Percentiles rank a stretch among this genome's conserved stretches.
Evolutionary conservation across 2,329 filamentous ascomycete species (phyloP).

Genomic region (Venturia asperata): DNA sequence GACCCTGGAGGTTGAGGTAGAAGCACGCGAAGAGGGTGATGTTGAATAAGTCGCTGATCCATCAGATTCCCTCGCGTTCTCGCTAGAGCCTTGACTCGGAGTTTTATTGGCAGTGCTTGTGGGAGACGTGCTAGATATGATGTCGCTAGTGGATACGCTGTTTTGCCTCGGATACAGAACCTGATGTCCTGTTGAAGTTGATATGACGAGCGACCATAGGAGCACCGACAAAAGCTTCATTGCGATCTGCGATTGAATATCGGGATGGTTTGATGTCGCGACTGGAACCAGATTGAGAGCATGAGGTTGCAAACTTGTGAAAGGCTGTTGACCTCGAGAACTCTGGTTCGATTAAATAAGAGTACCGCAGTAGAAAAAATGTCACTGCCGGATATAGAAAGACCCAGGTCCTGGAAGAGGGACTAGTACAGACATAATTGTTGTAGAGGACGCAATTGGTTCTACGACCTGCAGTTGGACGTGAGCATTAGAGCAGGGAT

Average conservation of each 20-base stretch:
- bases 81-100: neutral
- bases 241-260: neutral
- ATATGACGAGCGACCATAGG: neutral
- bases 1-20: neutral
- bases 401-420: neutral
- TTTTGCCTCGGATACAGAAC: neutral
- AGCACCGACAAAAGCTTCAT: conserved; percentile 4
- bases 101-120: neutral
- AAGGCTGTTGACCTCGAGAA: neutral
- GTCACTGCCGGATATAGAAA: neutral
- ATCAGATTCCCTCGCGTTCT: neutral
- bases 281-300: neutral
- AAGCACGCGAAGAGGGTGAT: neutral
- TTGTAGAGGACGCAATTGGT: neutral
- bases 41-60: neutral
- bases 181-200: neutral
- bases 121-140: neutral
- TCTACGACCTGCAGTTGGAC: neutral
- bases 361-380: neutral
- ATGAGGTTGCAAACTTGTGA: neutral
- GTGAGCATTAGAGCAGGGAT: neutral
- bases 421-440: neutral
- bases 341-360: neutral
- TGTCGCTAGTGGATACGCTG: neutral
- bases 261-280: neutral